Conservation (phyloP, 495 filamentous ascomycete species). For the Acidiella bohemica region DNA sequence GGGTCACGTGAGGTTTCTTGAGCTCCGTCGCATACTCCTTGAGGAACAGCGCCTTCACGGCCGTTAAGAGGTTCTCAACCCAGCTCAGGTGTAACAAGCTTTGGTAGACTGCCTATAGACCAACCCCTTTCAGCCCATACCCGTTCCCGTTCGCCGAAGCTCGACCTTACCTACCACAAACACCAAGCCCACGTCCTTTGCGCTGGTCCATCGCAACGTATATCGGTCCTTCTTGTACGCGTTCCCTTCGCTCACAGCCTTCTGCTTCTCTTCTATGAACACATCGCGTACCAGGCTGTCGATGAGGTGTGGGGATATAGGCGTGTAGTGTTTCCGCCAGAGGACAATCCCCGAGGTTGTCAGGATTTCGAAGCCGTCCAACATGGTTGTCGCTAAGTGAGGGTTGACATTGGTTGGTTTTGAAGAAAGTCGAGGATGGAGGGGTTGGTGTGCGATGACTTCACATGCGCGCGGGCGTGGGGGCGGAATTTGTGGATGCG, state of each 20-base stretch:
- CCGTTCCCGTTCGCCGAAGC: background rate
- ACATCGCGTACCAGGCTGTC: constrained; percentile 92
- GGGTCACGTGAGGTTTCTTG: constrained; percentile 61
- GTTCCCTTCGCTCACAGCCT: constrained; percentile 45
- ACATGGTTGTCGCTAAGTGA: constrained; percentile 47
- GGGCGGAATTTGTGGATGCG: no score
- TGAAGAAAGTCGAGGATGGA: background rate
- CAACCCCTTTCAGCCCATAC: background rate
- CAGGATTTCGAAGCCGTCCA: constrained; percentile 91
- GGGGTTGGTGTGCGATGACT: constrained; percentile 1
- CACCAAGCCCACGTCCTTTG: constrained; percentile 84
- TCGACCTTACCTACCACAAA: constrained; percentile 60
- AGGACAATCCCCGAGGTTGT: constrained; percentile 93
- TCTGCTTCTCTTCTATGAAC: constrained; percentile 82
- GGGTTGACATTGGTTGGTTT: background rate
- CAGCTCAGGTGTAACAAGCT: constrained; percentile 87
- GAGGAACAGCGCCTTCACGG: constrained; percentile 79
- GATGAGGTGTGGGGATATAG: constrained; percentile 67
- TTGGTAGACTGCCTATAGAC: constrained; percentile 77
- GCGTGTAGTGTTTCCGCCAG: constrained; percentile 79
- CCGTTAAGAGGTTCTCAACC: constrained; percentile 93
- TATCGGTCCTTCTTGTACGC: constrained; percentile 85
- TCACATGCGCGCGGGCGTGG: constrained; percentile 9
- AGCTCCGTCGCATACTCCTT: constrained; percentile 79
- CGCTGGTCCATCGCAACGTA: constrained; percentile 83